These are phyloP conservation scores for Spathaspora girioi DNA, from an alignment of 805 yeast genomes.

Conservation along the genomic window DNA sequence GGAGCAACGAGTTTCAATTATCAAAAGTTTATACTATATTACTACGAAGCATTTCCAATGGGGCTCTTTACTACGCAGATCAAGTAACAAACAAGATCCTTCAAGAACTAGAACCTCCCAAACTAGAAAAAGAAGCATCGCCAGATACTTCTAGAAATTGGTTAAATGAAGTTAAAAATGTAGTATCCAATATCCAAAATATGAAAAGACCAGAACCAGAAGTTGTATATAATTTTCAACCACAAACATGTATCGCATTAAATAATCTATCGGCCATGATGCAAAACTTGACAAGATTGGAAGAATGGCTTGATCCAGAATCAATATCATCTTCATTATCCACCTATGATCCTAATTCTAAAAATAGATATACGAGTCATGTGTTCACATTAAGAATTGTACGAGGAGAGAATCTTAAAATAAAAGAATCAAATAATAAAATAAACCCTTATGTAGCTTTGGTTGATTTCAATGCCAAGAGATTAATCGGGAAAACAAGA, in stretches of 20 bases:
- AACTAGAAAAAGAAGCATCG: constrained; percentile 15
- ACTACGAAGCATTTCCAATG: constrained; percentile 60
- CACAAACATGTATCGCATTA: constrained; percentile 69
- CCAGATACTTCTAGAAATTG: constrained; percentile 28
- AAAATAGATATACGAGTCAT: constrained; percentile 39
- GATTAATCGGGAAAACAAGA: constrained; percentile 66
- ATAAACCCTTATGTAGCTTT: constrained; percentile 63
- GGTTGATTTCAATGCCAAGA: constrained; percentile 50
- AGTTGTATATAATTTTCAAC: constrained; percentile 56
- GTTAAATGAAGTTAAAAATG: constrained; percentile 53
- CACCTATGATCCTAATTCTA: constrained; percentile 27
- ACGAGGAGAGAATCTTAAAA: constrained; percentile 54
- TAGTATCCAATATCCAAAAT: constrained; percentile 38
- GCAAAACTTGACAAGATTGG: constrained; percentile 48
- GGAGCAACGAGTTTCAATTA: constrained; percentile 63
- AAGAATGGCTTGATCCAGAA: constrained; percentile 58
- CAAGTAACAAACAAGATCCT: constrained; percentile 33
- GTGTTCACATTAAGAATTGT: constrained; percentile 62
- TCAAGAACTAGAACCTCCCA: constrained; percentile 40
- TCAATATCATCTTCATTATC: constrained; percentile 40
- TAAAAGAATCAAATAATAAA: constrained; percentile 19
- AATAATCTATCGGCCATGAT: constrained; percentile 60
- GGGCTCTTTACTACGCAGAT: constrained; percentile 50
- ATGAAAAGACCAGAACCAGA: constrained; percentile 26
- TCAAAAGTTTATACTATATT: constrained; percentile 60